These are phyloP conservation scores for Oldenlandia corymbosa DNA, from an alignment of 257 asterid species.

Conservation along the genomic window DNA sequence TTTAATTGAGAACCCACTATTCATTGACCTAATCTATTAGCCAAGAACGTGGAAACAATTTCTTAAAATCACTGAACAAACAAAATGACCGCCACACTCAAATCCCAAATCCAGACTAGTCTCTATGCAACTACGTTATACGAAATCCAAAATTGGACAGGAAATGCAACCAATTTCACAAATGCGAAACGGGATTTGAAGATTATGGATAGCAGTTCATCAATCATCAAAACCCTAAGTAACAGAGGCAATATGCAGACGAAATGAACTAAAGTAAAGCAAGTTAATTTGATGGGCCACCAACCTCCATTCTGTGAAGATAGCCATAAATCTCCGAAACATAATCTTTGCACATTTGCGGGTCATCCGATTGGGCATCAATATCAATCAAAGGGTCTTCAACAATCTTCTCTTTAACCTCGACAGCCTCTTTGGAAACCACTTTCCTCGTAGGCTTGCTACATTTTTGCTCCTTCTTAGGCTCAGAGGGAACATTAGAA, in stretches of 20 bases:
- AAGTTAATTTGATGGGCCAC: not conserved
- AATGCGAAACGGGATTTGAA: not conserved
- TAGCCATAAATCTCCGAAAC: conserved; percentile 77
- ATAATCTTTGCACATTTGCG: conserved; percentile 67
- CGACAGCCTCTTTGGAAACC: conserved; percentile 19
- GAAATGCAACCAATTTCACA: not conserved
- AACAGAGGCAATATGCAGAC: not conserved
- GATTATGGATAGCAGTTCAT: too few relatives aligned
- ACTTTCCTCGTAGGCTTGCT: conserved; percentile 24
- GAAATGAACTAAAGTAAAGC: too few relatives aligned
- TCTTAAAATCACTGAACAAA: too few relatives aligned
- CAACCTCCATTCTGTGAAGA: conserved; percentile 79
- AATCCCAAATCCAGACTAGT: not conserved
- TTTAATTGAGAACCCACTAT: not conserved
- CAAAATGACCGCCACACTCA: not conserved
- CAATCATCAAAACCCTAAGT: not conserved
- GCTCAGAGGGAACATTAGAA: conserved; percentile 9
- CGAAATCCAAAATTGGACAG: not conserved
- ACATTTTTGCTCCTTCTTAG: conserved; percentile 11
- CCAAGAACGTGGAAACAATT: not conserved
- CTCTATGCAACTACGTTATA: not conserved
- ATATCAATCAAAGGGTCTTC: conserved; percentile 27
- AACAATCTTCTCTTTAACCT: conserved; percentile 21
- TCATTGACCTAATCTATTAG: not conserved
- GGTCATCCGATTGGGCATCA: conserved; percentile 40